Percentiles rank a stretch among this genome's conserved stretches.
These are phyloP conservation scores for Sordariomycetes sp. DNA, from an alignment of 2,329 filamentous ascomycete genomes.

Conservation along the genomic window DNA sequence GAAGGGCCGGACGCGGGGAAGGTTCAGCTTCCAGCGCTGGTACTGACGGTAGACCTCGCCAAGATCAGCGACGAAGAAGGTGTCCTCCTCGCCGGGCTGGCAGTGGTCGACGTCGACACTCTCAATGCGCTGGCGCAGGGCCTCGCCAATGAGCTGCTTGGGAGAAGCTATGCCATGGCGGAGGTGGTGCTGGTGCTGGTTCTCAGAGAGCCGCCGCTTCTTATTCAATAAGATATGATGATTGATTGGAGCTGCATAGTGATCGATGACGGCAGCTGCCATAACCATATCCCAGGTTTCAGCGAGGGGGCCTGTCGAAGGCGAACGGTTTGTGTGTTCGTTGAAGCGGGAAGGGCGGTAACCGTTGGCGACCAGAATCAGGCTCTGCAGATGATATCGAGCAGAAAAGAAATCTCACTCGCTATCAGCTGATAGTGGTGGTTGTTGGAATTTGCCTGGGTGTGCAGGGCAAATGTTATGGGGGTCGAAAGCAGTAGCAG, in stretches of 20 bases:
- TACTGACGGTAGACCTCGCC: slow-evolving; percentile 99
- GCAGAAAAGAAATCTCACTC: neutral
- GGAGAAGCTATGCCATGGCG: slow-evolving; percentile 31
- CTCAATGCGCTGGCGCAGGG: slow-evolving; percentile 74
- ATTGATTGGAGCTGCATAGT: slow-evolving; percentile 34
- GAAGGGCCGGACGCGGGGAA: slow-evolving; percentile 87
- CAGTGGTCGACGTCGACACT: slow-evolving; percentile 78
- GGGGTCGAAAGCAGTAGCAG: slow-evolving; percentile 90
- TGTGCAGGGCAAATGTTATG: slow-evolving; percentile 50
- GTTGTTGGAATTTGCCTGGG: neutral
- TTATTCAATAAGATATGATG: slow-evolving; percentile 36
- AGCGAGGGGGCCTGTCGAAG: slow-evolving; percentile 4
- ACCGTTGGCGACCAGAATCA: slow-evolving; percentile 1
- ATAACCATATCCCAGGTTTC: slow-evolving; percentile 46
- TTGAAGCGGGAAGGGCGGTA: slow-evolving; percentile 1
- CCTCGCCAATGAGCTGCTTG: slow-evolving; percentile 75
- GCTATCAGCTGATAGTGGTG: neutral
- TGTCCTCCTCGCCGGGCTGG: slow-evolving; percentile 86
- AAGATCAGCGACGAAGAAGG: slow-evolving; percentile 96
- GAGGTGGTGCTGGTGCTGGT: slow-evolving; percentile 23
- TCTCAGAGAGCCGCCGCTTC: slow-evolving; percentile 23
- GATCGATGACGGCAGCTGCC: slow-evolving; percentile 46
- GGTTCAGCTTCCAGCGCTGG: slow-evolving; percentile 90
- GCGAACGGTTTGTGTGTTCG: neutral
- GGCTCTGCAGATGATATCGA: neutral